These are phyloP conservation scores for Tuber brumale DNA, from an alignment of 495 filamentous ascomycete species.

Conservation along the genomic window DNA sequence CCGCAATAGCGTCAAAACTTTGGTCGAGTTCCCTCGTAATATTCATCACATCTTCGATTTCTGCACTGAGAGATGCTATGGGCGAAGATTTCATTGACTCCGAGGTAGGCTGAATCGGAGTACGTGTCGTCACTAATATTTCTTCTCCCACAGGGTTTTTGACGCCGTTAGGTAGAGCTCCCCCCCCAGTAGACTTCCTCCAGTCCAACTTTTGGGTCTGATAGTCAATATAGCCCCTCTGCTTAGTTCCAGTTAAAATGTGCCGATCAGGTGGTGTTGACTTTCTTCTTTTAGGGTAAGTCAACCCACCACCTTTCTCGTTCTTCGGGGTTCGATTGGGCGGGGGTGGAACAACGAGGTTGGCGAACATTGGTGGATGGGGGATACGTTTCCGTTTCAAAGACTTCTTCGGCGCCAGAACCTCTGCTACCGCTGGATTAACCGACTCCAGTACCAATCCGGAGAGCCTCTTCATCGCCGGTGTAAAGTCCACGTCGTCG, in stretches of 20 bases:
- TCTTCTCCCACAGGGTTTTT: conserved; percentile 32
- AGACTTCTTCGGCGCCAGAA: conserved; percentile 21
- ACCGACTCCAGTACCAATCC: conserved; percentile 26
- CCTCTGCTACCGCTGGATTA: conserved; percentile 29
- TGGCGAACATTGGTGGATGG: conserved; percentile 17
- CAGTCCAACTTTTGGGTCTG: conserved; percentile 29
- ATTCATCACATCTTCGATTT: background rate
- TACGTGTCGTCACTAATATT: conserved; percentile 26
- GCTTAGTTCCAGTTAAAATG: background rate
- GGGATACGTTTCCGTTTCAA: conserved; percentile 28
- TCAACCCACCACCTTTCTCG: background rate
- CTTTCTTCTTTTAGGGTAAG: background rate
- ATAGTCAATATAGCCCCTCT: conserved; percentile 27
- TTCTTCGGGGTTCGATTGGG: conserved; percentile 5
- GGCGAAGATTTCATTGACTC: background rate
- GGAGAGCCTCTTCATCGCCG: conserved; percentile 26
- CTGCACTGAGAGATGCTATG: background rate
- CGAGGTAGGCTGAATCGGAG: conserved; percentile 7
- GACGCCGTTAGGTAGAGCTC: conserved; percentile 25
- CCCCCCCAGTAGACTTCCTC: conserved; percentile 30
- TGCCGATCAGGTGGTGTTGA: conserved; percentile 1
- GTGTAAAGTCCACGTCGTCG: conserved; percentile 22
- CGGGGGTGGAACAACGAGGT: conserved; percentile 6
- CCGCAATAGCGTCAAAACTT: background rate
- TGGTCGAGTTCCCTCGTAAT: background rate